Evolutionary conservation across 148 eudicot genomes (phyloP).

Genomic region (Pouteria glomerata): DNA sequence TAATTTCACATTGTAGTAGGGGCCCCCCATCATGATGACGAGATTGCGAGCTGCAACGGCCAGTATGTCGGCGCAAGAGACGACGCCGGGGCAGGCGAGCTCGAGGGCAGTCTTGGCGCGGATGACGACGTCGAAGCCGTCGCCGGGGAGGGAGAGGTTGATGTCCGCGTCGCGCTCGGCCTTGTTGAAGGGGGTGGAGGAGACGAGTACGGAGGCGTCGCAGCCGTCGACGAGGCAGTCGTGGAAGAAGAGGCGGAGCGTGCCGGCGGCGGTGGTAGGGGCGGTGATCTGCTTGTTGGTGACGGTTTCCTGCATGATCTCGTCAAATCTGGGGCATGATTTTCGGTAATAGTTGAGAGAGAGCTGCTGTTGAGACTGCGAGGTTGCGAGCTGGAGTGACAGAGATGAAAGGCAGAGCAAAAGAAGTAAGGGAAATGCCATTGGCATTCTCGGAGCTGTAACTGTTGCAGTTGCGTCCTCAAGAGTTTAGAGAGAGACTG

Average conservation of each 20-base stretch:
- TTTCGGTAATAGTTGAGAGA: constrained; percentile 1
- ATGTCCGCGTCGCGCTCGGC: constrained; percentile 22
- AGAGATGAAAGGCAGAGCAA: not conserved
- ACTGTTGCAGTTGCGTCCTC: no score
- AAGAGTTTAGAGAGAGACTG: not conserved
- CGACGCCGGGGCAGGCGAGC: constrained; percentile 13
- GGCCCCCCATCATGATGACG: constrained; percentile 15
- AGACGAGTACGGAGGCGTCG: constrained; percentile 15
- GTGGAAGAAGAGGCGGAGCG: constrained; percentile 22
- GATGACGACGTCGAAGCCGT: constrained; percentile 16
- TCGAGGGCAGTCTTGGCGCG: constrained; percentile 16
- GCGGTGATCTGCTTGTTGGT: constrained; percentile 13
- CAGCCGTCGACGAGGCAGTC: constrained; percentile 19
- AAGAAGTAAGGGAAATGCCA: not conserved
- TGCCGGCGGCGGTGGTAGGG: constrained; percentile 21
- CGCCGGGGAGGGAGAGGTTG: constrained; percentile 18
- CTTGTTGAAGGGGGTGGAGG: constrained; percentile 14
- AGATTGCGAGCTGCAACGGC: constrained; percentile 13
- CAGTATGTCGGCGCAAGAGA: constrained; percentile 18
- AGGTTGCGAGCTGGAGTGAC: not conserved
- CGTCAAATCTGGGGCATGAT: constrained; percentile 12
- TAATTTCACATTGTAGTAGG: constrained; percentile 5
- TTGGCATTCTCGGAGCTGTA: not conserved
- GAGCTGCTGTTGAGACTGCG: not conserved
- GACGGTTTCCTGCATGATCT: constrained; percentile 11